Evolutionary conservation across 2,329 filamentous ascomycete genomes (phyloP).

Genomic region (Penicillium sp.): DNA sequence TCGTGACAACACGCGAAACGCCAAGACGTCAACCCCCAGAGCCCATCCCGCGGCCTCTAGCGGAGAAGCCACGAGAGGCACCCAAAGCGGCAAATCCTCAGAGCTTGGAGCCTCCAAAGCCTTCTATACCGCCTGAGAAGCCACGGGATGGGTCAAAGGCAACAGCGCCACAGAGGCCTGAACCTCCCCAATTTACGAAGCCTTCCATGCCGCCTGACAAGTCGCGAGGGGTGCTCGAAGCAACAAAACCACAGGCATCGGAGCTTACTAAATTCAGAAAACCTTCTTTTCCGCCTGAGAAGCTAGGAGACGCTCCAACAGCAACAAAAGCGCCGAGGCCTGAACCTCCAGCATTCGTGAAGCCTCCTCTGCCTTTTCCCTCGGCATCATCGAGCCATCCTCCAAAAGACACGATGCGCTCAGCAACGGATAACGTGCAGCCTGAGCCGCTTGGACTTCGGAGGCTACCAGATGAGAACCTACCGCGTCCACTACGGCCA

Average conservation of each 20-base stretch:
- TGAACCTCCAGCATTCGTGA: slow-evolving; percentile 1
- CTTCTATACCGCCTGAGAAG: not conserved
- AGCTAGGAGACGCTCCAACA: not conserved
- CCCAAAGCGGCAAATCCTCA: not conserved
- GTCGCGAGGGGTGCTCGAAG: not conserved
- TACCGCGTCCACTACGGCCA: slow-evolving; percentile 4
- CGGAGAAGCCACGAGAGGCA: not conserved
- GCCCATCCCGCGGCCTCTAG: not conserved
- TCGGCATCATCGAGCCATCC: not conserved
- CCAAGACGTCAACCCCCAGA: not conserved
- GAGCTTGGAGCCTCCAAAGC: not conserved
- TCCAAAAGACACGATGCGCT: not conserved
- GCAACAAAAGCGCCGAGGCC: not conserved
- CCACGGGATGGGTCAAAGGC: not conserved
- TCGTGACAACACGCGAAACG: not conserved
- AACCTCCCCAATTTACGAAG: not conserved
- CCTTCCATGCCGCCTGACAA: not conserved
- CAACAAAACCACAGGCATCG: not conserved
- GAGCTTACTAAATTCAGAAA: not conserved
- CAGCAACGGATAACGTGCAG: not conserved
- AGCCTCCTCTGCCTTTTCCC: not conserved
- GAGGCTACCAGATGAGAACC: not conserved
- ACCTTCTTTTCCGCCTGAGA: not conserved
- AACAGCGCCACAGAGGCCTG: not conserved
- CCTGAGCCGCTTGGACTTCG: not conserved